A percentile compares a stretch with the other conserved stretches of the same genome.
Conservation (phyloP, 2,329 filamentous ascomycete species). For the Fusarium ambrosium region DNA sequence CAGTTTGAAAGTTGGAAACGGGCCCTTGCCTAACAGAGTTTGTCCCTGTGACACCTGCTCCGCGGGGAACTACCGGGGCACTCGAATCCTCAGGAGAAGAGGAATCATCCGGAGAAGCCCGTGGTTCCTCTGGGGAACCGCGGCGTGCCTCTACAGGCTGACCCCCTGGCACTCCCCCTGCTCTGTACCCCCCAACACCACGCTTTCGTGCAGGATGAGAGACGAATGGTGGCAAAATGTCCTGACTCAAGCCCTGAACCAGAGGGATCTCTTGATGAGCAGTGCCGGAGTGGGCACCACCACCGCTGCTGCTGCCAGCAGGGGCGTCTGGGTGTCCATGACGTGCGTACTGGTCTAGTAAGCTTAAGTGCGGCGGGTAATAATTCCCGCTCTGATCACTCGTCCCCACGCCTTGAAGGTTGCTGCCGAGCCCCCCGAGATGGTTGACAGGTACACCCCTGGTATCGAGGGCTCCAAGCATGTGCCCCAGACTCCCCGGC, state of each 20-base stretch:
- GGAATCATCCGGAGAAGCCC: background rate
- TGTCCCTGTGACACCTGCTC: background rate
- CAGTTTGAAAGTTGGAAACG: background rate
- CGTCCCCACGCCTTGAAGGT: slow-evolving; percentile 7
- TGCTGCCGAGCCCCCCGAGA: background rate
- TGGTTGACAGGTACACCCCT: slow-evolving; percentile 11
- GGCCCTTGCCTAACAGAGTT: background rate
- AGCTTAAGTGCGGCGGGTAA: background rate
- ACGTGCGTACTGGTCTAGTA: background rate
- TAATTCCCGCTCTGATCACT: background rate
- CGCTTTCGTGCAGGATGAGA: background rate
- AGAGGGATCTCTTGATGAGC: background rate
- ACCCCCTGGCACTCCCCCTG: background rate
- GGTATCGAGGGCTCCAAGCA: background rate
- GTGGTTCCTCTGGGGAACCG: background rate
- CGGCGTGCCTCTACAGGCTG: background rate
- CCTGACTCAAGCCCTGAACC: background rate
- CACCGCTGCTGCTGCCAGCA: background rate
- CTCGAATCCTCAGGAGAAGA: background rate
- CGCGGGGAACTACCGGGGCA: background rate
- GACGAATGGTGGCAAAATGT: slow-evolving; percentile 9
- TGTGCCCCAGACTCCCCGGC: background rate
- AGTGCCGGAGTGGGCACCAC: background rate
- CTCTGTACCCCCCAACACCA: background rate
- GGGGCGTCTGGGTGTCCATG: slow-evolving; percentile 6